These are phyloP conservation scores for Sporisorium graminicola DNA, from an alignment of 1,284 basidiomycete species.

Conservation along the genomic window DNA sequence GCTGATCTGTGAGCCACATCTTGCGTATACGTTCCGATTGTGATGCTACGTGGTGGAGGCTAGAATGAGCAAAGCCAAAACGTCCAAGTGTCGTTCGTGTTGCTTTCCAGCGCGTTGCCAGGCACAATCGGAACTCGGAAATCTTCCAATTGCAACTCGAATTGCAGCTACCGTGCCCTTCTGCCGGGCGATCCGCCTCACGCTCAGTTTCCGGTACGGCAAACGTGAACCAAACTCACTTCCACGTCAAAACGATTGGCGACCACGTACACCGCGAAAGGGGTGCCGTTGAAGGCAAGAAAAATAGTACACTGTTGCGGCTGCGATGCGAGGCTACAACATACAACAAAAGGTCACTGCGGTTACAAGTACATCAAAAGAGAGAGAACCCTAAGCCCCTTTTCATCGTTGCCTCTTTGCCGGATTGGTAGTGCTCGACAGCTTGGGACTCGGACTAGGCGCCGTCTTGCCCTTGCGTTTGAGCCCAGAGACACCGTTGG, in stretches of 20 bases:
- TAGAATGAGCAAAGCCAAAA: not conserved
- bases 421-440: constrained; percentile 29
- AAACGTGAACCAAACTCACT: not conserved
- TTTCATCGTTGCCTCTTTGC: constrained; percentile 45
- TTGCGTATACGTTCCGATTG: not conserved
- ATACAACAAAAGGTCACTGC: not conserved
- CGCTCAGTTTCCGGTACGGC: no score
- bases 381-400: not conserved
- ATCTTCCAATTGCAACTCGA: not conserved
- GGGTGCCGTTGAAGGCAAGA: no score
- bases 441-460: constrained; percentile 49
- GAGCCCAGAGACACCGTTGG: constrained; percentile 27
- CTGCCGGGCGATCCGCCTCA: no score
- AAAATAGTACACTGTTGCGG: constrained; percentile 10
- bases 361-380: constrained; percentile 15
- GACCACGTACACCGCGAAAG: no score
- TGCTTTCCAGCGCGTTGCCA: not conserved
- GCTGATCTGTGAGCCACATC: constrained; percentile 70
- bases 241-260: constrained; percentile 6
- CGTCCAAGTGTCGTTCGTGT: not conserved
- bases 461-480: constrained; percentile 50
- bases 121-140: constrained; percentile 2
- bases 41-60: constrained; percentile 11
- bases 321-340: not conserved
- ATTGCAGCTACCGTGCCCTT: not conserved